Evolutionary conservation across 2,329 filamentous ascomycete genomes (phyloP), one percentile per base, ranked within the genome.

Genomic region (Aspergillus aculeatinus): DNA sequence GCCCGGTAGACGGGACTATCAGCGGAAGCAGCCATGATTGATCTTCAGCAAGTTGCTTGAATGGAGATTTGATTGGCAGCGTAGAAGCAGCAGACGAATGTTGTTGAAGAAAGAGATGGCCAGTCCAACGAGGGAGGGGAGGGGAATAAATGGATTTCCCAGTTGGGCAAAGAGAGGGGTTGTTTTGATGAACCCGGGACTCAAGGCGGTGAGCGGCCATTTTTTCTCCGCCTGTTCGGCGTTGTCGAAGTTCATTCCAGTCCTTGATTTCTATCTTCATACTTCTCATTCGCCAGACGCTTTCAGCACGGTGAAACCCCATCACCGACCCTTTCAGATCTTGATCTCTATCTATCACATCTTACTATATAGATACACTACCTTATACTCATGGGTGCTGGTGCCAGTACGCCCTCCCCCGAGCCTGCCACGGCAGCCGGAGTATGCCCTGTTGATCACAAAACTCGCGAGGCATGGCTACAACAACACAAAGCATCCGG

Each of bases 371-470:
- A 55, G 10, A 31, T 7, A 27, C 5, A 2, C 6, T 9, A n/a
- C 5, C 5, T 16, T 9, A n/a, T 19, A 44, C 39, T 19, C 56
- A 79, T 78, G 76, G 75, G 73, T 35, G 73, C 75, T 54, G 70
- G 68, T 62, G 74, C 71, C 50, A 78, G 76, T 65, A 77, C 74
- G 44, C 72, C 69, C 5, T 60, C 67, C 10, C 48, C 64, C 29
- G 54, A 67, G 29, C 51, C 71, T 47, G 58, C 70, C 58, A 65
- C 63, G 31, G 61, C 67, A 44, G 70, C 71, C 21, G 76, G 76
- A 47, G 82, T 82, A 60, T 98, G 95, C 71, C 95, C 95, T 5
- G 92, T 98, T 70, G 93, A 98, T 78, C 90, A 93, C 79, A 90
- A 91, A 70, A 89, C 92, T 55, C 89, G 95, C 69, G 89, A 92